phyloP scores from a whole-genome alignment of 2,329 filamentous ascomycete species.

The Calonectria honghensis region DNA sequence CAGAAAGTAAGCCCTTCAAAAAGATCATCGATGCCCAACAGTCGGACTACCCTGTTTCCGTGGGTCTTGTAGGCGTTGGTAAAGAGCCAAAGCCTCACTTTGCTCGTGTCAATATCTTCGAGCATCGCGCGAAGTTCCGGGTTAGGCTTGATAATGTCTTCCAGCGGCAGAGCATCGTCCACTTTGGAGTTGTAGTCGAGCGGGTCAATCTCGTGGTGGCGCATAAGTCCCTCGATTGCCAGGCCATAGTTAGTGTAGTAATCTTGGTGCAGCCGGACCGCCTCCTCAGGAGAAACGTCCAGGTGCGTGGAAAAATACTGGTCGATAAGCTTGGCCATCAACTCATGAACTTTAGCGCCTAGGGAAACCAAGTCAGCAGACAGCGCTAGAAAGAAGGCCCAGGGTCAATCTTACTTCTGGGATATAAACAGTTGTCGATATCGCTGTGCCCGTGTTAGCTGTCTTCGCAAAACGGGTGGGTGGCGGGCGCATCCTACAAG shows the following conservation, averaged over 20 bases:
- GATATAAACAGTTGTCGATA: slow-evolving; percentile 98
- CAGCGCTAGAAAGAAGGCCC: not conserved
- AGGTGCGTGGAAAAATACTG: slow-evolving; percentile 81
- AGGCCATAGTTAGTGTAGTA: slow-evolving; percentile 98
- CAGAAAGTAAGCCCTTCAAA: slow-evolving; percentile 98
- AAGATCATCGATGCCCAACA: slow-evolving; percentile 88
- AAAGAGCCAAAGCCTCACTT: slow-evolving; percentile 93
- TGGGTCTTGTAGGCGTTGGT: slow-evolving; percentile 98
- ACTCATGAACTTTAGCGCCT: slow-evolving; percentile 88
- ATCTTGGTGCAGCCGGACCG: slow-evolving; percentile 88
- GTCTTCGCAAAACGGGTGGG: not conserved
- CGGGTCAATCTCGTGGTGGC: slow-evolving; percentile 95
- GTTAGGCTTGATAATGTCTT: slow-evolving; percentile 88
- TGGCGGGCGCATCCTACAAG: slow-evolving; percentile 59
- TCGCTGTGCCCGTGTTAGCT: slow-evolving; percentile 77
- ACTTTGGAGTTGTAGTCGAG: slow-evolving; percentile 96
- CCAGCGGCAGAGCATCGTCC: slow-evolving; percentile 93
- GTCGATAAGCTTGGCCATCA: slow-evolving; percentile 90
- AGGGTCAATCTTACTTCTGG: slow-evolving; percentile 78
- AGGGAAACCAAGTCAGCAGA: slow-evolving; percentile 36
- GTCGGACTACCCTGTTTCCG: slow-evolving; percentile 85
- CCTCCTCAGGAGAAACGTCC: slow-evolving; percentile 83
- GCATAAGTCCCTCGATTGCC: slow-evolving; percentile 95
- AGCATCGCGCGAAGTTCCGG: slow-evolving; percentile 84
- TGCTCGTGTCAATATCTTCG: slow-evolving; percentile 86